Evolutionary conservation across 371 early-diverging fungal genomes (phyloP).

Genomic region (Choanephora cucurbitarum): DNA sequence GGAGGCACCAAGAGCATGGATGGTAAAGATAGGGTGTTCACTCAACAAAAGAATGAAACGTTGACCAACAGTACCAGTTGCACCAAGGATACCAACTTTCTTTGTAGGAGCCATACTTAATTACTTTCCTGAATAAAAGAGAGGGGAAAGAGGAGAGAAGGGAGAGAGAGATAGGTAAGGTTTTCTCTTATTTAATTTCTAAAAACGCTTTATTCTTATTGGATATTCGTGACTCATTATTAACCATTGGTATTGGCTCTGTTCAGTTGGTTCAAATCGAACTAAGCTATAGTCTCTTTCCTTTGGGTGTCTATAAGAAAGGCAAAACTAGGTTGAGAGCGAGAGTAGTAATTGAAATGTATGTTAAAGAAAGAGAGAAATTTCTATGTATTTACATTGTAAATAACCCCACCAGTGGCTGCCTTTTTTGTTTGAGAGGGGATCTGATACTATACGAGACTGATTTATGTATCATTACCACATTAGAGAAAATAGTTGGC

Average conservation of each 20-base stretch:
- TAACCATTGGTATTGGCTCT: background rate
- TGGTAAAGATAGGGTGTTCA: slow-evolving; percentile 82
- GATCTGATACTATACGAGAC: too few relatives aligned
- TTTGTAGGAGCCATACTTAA: slow-evolving; percentile 39
- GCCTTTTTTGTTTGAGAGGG: too few relatives aligned
- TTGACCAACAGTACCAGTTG: slow-evolving; percentile 98
- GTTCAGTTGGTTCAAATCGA: background rate
- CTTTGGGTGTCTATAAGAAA: too few relatives aligned
- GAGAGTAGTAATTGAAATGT: too few relatives aligned
- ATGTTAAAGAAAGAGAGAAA: too few relatives aligned
- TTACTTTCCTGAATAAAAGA: too few relatives aligned
- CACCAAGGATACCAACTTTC: slow-evolving; percentile 93
- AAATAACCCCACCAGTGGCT: too few relatives aligned
- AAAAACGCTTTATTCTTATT: slow-evolving; percentile 7
- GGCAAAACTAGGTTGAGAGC: too few relatives aligned
- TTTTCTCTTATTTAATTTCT: background rate
- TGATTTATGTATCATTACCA: too few relatives aligned
- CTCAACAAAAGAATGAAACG: slow-evolving; percentile 91
- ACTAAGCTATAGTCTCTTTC: too few relatives aligned
- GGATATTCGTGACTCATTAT: slow-evolving; percentile 22
- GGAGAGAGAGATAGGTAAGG: background rate
- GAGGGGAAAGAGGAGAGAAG: slow-evolving; percentile 49
- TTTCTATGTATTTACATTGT: too few relatives aligned
- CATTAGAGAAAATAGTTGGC: too few relatives aligned
- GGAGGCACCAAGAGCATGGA: slow-evolving; percentile 91